A percentile compares a stretch with the other conserved stretches of the same genome.
Conservation (phyloP, 2,329 filamentous ascomycete genomes). For the Penicillium corylophilum region DNA sequence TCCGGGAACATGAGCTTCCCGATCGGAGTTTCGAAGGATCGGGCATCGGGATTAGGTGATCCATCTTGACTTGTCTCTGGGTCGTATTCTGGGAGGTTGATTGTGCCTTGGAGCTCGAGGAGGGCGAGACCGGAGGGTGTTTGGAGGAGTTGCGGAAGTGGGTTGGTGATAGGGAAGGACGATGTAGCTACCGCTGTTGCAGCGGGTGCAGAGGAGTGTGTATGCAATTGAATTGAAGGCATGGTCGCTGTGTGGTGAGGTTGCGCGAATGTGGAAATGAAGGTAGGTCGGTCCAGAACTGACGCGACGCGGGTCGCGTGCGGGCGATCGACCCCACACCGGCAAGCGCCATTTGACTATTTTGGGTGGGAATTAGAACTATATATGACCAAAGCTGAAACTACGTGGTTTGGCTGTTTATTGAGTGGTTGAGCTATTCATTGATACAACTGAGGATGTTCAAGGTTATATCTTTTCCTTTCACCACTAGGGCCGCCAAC, state of each 20-base stretch:
- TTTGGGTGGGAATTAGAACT: neutral
- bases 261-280: neutral
- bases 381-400: neutral
- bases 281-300: neutral
- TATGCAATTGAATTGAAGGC: conserved; percentile 45
- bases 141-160: conserved; percentile 78
- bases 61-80: conserved; percentile 33
- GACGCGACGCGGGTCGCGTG: conserved; percentile 20
- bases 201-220: conserved; percentile 17
- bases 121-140: conserved; percentile 87
- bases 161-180: conserved; percentile 41
- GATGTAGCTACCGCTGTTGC: neutral
- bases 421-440: neutral
- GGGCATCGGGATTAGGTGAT: conserved; percentile 7
- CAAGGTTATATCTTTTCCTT: neutral
- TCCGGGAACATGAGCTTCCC: conserved; percentile 78
- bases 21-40: conserved; percentile 52
- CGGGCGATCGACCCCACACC: conserved; percentile 13
- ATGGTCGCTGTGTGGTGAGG: conserved; percentile 18
- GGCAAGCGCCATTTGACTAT: neutral
- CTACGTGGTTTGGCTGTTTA: neutral
- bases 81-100: conserved; percentile 63
- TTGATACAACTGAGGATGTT: neutral
- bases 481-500: neutral
- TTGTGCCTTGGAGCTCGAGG: conserved; percentile 86